A percentile compares a stretch with the other conserved stretches of the same genome.
Conservation (phyloP, 345 rosid genomes). For the Gossypium australe region DNA sequence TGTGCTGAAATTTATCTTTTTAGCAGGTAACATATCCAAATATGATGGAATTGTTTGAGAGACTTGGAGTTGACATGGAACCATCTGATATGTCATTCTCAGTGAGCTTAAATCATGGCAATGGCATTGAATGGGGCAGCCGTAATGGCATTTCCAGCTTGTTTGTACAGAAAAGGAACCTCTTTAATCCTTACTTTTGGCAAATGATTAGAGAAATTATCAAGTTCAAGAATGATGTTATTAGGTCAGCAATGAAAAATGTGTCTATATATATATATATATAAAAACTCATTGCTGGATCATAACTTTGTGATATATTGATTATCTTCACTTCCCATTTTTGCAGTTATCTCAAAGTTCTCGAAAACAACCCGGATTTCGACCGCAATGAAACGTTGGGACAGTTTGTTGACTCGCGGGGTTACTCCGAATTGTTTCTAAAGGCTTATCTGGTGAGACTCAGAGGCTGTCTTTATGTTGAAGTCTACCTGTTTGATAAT, state of each 20-base stretch:
- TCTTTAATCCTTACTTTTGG: constrained; percentile 64
- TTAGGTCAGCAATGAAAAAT: constrained; percentile 26
- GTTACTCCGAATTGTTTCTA: constrained; percentile 79
- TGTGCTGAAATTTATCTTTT: not conserved
- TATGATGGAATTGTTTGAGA: constrained; percentile 83
- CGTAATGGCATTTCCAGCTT: constrained; percentile 62
- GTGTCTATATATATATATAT: too few species aligned
- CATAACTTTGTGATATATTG: not conserved
- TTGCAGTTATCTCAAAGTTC: constrained; percentile 52
- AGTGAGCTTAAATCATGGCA: constrained; percentile 66
- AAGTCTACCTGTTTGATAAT: not conserved
- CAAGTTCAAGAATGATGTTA: constrained; percentile 63
- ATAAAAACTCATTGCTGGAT: not conserved
- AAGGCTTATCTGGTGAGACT: constrained; percentile 75
- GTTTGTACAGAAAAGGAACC: constrained; percentile 68
- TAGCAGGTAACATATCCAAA: constrained; percentile 84
- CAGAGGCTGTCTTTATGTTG: not conserved
- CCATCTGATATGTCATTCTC: constrained; percentile 77
- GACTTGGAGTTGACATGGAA: constrained; percentile 76
- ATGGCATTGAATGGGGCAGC: constrained; percentile 90
- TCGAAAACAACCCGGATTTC: constrained; percentile 61
- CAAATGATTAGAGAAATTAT: constrained; percentile 66
- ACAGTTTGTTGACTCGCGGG: constrained; percentile 50
- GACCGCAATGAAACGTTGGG: constrained; percentile 65
- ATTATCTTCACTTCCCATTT: not conserved